A percentile compares a stretch with the other conserved stretches of the same genome.
phyloP scores from a whole-genome alignment of 1,139 yeast genomes.

The Dujonia santamariae region DNA sequence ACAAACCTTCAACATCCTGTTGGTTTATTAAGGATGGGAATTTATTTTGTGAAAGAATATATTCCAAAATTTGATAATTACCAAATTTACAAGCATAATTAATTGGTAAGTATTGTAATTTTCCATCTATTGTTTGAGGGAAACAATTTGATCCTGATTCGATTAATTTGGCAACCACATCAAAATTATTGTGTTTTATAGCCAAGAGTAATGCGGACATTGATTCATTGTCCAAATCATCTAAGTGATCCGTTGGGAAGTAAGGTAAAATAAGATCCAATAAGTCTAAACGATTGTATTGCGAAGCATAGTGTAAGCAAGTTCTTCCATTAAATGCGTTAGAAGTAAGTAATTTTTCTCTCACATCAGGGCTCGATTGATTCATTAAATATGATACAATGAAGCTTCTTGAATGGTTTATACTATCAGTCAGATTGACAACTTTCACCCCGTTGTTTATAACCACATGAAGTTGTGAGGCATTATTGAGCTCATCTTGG shows the following conservation, averaged over 20 bases:
- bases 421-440: constrained; percentile 36
- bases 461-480: constrained; percentile 25
- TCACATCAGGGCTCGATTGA: constrained; percentile 17
- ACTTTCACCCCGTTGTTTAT: constrained; percentile 48
- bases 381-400: constrained; percentile 34
- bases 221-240: constrained; percentile 65
- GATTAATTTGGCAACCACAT: constrained; percentile 42
- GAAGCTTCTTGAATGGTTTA: constrained; percentile 41
- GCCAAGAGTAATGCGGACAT: constrained; percentile 82
- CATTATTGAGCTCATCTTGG: constrained; percentile 21
- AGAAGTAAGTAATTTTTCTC: constrained; percentile 28
- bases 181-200: constrained; percentile 64
- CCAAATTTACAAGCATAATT: constrained; percentile 90
- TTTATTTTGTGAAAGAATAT: constrained; percentile 39
- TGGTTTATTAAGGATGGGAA: constrained; percentile 35
- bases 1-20: constrained; percentile 83
- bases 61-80: constrained; percentile 65
- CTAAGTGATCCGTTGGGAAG: constrained; percentile 39
- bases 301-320: constrained; percentile 87
- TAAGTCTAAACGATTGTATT: constrained; percentile 57
- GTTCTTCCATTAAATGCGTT: constrained; percentile 74
- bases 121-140: constrained; percentile 49
- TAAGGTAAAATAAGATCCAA: constrained; percentile 41
- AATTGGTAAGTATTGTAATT: constrained; percentile 71
- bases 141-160: constrained; percentile 54